Evolutionary conservation across 306 rosid species (phyloP), one percentile per base, ranked within the genome.

Genomic region (Alnus glutinosa): DNA sequence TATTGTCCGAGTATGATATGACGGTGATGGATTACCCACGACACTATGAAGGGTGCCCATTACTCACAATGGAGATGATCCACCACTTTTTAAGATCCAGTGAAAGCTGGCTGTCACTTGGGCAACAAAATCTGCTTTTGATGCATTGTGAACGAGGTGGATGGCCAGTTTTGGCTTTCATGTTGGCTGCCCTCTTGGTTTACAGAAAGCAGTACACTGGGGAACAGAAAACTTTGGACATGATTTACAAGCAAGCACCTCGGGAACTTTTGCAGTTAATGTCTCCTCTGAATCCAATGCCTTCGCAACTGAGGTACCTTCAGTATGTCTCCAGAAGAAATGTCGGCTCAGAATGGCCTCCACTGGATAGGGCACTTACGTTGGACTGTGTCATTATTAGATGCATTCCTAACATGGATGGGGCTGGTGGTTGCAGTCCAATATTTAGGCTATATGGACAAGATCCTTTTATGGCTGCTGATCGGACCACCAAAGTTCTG

Each of bases 71-170:
- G 98, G 99, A 96, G 85, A 90, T 86, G 84, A 86, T 96, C 72
- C 99, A 96, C 87, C 99, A 96, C 85, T 93, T 90, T 87, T 81
- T 96, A 83, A 91, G 96, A 78, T 96, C 99, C 58, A 82, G 99
- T 73, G 99, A 96, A 87, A 96, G 82, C 83, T 96, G 99, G 99
- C 94, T 90, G 58, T 90, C 90, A 73, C 97, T 96, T 34, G 96
- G 92, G 71, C 97, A 81, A 4, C 92, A 90, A 46, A 96, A 96
- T 73, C 76, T 91, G 62, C 88, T 96, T 81, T 84, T 96, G 87
- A 91, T 96, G 98, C 96, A 93, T 75, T 96, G 99, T 62, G 98
- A 96, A 70, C 84, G 94, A 77, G 97, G 96, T 32, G 99, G 98
- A 64, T 96, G 98, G 99, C 93, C 94, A 2, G 92, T 96, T 62